These are phyloP conservation scores for Globisporangium nagaii DNA, from an alignment of 352 stramenopile species.

Conservation along the genomic window DNA sequence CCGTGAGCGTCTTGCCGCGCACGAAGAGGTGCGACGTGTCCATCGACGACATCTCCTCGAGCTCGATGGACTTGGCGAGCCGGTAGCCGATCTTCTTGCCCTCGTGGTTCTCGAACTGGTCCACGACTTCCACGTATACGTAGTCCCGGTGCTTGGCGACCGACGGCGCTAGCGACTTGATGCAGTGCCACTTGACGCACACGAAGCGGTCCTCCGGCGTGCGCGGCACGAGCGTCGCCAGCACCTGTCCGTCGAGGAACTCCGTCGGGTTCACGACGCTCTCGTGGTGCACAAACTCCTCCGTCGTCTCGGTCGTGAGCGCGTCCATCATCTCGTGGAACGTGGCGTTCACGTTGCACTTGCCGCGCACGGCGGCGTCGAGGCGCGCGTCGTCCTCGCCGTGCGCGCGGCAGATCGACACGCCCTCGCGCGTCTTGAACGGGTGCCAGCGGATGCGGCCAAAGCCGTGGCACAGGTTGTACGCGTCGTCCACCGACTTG, in stretches of 20 bases:
- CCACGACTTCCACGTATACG: slow-evolving; percentile 79
- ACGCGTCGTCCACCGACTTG: slow-evolving; percentile 70
- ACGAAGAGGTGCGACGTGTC: slow-evolving; percentile 58
- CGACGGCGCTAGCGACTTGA: slow-evolving; percentile 65
- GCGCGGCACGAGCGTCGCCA: slow-evolving; percentile 68
- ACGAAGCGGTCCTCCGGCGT: slow-evolving; percentile 60
- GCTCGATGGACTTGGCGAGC: slow-evolving; percentile 68
- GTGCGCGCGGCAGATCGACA: slow-evolving; percentile 64
- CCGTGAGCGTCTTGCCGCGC: slow-evolving; percentile 64
- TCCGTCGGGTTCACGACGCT: slow-evolving; percentile 56
- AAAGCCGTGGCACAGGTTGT: slow-evolving; percentile 76
- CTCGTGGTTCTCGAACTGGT: slow-evolving; percentile 64
- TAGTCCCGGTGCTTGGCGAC: slow-evolving; percentile 78
- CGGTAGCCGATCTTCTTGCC: slow-evolving; percentile 63
- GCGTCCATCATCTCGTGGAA: slow-evolving; percentile 76
- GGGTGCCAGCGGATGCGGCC: slow-evolving; percentile 68
- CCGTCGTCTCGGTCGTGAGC: slow-evolving; percentile 66
- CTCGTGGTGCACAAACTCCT: slow-evolving; percentile 63
- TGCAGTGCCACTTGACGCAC: slow-evolving; percentile 79
- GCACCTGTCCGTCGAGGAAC: slow-evolving; percentile 74
- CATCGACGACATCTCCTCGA: slow-evolving; percentile 38
- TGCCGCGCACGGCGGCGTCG: slow-evolving; percentile 65
- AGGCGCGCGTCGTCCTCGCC: slow-evolving; percentile 54
- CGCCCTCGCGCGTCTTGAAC: slow-evolving; percentile 53
- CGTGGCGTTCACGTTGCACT: slow-evolving; percentile 66